A percentile compares a stretch with the other conserved stretches of the same genome.
phyloP scores from a whole-genome alignment of 176 grass and related monocot species.

The Triticum monococcum region DNA sequence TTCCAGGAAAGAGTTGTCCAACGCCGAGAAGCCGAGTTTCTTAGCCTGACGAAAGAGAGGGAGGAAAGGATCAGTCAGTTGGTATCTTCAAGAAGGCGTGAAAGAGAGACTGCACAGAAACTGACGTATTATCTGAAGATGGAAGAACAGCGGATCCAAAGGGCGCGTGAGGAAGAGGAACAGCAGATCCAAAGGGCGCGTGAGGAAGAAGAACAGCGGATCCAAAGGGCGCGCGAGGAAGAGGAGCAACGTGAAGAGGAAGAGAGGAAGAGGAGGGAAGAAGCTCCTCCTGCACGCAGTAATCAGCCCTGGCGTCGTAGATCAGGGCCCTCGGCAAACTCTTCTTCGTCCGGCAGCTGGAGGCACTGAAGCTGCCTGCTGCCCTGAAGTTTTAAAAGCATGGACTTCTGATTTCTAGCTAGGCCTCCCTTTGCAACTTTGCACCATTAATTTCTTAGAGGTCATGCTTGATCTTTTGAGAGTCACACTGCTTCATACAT shows the following conservation, averaged over 20 bases:
- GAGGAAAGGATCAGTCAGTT: conserved; percentile 72
- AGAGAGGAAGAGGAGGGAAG: conserved; percentile 79
- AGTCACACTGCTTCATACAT: background rate
- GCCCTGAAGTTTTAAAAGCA: background rate
- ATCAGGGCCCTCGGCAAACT: conserved; percentile 4
- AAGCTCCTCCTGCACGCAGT: conserved; percentile 8
- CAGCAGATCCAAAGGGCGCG: conserved; percentile 44
- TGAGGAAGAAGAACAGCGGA: conserved; percentile 76
- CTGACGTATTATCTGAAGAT: conserved; percentile 63
- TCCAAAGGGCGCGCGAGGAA: conserved; percentile 49
- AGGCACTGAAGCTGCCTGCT: conserved; percentile 24
- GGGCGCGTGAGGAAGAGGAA: conserved; percentile 52
- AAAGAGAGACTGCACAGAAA: conserved; percentile 74
- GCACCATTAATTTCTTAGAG: background rate
- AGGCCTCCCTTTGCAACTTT: background rate
- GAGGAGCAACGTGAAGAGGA: conserved; percentile 95
- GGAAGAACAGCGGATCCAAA: conserved; percentile 68
- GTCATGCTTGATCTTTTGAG: background rate
- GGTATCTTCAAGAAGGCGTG: conserved; percentile 64
- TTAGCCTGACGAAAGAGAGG: conserved; percentile 58
- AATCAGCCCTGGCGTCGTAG: conserved; percentile 34
- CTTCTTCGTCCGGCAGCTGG: conserved; percentile 5
- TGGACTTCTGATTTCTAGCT: too few relatives aligned
- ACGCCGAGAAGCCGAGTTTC: conserved; percentile 66
- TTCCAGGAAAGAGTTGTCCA: conserved; percentile 62